A percentile compares a stretch with the other conserved stretches of the same genome.
Conservation (phyloP, 2,329 filamentous ascomycete species). For the Trichoderma cornu-damae region DNA sequence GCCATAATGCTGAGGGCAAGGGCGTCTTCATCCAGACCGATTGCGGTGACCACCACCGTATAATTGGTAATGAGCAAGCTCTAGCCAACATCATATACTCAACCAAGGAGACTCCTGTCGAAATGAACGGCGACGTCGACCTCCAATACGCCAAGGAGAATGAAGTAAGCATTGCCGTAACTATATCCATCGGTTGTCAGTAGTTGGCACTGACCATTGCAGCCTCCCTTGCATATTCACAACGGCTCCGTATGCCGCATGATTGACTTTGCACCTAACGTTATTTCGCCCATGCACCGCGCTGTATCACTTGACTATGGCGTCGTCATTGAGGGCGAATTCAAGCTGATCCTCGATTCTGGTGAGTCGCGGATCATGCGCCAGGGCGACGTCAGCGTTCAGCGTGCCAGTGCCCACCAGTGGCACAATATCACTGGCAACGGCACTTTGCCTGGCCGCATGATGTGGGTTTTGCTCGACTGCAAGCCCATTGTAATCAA, state of each 20-base stretch:
- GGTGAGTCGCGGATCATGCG: conserved; percentile 43
- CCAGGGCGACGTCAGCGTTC: conserved; percentile 50
- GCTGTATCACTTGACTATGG: conserved; percentile 52
- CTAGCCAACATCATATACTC: conserved; percentile 30
- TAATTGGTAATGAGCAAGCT: conserved; percentile 25
- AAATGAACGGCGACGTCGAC: conserved; percentile 25
- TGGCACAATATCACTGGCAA: conserved; percentile 11
- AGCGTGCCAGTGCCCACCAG: conserved; percentile 39
- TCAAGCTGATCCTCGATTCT: conserved; percentile 49
- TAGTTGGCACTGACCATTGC: background rate
- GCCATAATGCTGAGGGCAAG: conserved; percentile 23
- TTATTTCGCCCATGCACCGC: conserved; percentile 43
- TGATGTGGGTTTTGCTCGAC: conserved; percentile 15
- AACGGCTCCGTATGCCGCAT: conserved; percentile 41
- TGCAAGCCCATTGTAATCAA: conserved; percentile 9
- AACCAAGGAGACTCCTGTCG: conserved; percentile 25
- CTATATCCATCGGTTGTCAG: too few relatives aligned
- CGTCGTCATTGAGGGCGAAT: conserved; percentile 48
- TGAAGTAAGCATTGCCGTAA: background rate
- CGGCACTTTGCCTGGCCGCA: conserved; percentile 4
- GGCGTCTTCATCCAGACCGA: conserved; percentile 27
- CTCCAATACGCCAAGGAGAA: conserved; percentile 21
- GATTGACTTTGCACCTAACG: conserved; percentile 43
- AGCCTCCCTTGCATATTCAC: conserved; percentile 10
- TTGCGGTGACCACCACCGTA: conserved; percentile 27